phyloP scores from a whole-genome alignment of 192 early-diverging fungal species.

The Physocladia obscura region DNA sequence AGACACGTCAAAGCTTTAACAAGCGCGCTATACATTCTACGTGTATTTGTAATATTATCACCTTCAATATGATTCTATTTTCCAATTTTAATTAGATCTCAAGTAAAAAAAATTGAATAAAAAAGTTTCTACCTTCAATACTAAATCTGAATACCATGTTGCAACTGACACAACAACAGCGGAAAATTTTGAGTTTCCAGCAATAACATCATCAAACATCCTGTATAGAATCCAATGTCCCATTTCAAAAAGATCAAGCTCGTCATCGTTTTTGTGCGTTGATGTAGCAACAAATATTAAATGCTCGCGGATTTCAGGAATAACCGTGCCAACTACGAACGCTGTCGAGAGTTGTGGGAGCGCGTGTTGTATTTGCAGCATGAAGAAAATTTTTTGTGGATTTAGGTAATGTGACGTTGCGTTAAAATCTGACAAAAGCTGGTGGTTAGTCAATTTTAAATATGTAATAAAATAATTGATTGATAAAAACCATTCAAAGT shows the following conservation, averaged over 20 bases:
- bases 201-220: neutral
- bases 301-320: neutral
- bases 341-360: neutral
- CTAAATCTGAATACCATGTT: neutral
- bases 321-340: neutral
- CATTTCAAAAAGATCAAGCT: slow-evolving; percentile 28
- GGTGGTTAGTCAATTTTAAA: too few species aligned
- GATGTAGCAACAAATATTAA: neutral
- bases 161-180: neutral
- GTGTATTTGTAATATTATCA: neutral
- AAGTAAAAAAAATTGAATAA: neutral
- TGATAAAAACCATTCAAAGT: too few species aligned
- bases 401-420: neutral
- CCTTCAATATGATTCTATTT: slow-evolving; percentile 2
- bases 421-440: too few species aligned
- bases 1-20: slow-evolving; percentile 5
- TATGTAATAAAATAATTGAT: too few species aligned
- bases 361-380: slow-evolving; percentile 10
- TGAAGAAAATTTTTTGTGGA: slow-evolving; percentile 8
- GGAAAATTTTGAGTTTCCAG: neutral
- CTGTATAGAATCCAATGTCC: slow-evolving; percentile 12
- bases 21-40: neutral
- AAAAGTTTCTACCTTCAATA: neutral
- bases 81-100: too few species aligned
- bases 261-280: neutral